Conservation (phyloP, 129 eudicot genomes). For the Artemisia tridentata region DNA sequence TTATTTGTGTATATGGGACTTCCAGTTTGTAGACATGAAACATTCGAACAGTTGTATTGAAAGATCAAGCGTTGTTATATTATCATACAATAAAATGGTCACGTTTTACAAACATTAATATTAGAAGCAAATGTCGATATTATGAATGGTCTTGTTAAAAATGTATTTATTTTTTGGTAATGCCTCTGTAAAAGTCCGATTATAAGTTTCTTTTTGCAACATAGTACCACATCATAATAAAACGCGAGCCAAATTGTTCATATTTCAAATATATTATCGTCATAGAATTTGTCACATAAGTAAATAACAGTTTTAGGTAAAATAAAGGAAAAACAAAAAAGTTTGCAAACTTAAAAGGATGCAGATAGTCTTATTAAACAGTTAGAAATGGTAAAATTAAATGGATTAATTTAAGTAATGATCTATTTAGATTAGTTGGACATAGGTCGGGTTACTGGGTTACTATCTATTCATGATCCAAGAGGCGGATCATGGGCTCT, state of each 20-base stretch:
- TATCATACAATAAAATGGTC: not conserved
- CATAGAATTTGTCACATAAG: not conserved
- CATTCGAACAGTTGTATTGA: not conserved
- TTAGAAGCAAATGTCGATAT: no score
- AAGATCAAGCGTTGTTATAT: not conserved
- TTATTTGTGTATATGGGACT: not conserved
- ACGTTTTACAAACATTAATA: not conserved
- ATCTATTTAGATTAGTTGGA: not conserved
- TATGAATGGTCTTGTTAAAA: no score
- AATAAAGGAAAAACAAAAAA: not conserved
- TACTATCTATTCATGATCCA: not conserved
- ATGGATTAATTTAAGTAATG: not conserved
- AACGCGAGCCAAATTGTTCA: no score
- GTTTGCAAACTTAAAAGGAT: not conserved
- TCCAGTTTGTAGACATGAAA: not conserved
- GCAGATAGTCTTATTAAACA: not conserved
- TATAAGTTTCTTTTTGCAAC: no score
- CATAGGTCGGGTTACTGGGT: not conserved
- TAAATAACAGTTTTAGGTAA: no score
- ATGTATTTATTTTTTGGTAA: no score
- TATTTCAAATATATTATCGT: not conserved
- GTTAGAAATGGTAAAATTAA: not conserved
- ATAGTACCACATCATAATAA: no score
- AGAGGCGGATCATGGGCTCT: slow-evolving; percentile 3
- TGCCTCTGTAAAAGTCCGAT: not conserved